Conservation (phyloP, 2,329 filamentous ascomycete species). For the Pestalotiopsis sp. region DNA sequence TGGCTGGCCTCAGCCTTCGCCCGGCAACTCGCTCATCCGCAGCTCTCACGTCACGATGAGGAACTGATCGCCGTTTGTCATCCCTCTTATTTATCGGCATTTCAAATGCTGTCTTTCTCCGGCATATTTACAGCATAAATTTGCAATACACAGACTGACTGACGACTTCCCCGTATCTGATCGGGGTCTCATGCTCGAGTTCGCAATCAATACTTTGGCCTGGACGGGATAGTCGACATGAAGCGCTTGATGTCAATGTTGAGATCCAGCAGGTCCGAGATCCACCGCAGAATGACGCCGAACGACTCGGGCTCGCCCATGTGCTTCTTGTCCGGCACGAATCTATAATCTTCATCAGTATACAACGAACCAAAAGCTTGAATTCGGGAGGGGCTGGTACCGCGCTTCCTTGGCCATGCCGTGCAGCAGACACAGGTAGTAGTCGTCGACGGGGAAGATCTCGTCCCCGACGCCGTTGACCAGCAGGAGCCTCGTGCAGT, state of each 20-base stretch:
- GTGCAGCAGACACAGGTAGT: conserved; percentile 55
- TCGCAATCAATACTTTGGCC: conserved; percentile 19
- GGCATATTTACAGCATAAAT: neutral
- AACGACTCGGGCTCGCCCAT: conserved; percentile 39
- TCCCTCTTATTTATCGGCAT: neutral
- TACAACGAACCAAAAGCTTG: neutral
- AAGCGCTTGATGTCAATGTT: conserved; percentile 26
- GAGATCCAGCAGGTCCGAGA: conserved; percentile 33
- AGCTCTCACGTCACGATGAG: neutral
- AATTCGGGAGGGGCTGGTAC: conserved; percentile 18
- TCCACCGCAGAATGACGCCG: conserved; percentile 32
- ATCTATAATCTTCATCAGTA: conserved; percentile 19
- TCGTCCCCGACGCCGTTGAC: conserved; percentile 62
- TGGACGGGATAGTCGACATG: conserved; percentile 28
- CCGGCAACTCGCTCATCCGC: neutral
- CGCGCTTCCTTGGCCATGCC: conserved; percentile 54
- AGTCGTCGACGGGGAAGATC: conserved; percentile 65
- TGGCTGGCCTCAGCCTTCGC: neutral
- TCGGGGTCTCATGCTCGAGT: too few species aligned
- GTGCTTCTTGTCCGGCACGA: conserved; percentile 33
- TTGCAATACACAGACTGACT: neutral
- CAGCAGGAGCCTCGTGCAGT: conserved; percentile 50
- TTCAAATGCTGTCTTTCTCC: neutral
- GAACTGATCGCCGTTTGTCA: neutral
- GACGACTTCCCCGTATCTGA: neutral